Evolutionary conservation across 441 rosid species (phyloP).

Genomic region (Adansonia madagascariensis): DNA sequence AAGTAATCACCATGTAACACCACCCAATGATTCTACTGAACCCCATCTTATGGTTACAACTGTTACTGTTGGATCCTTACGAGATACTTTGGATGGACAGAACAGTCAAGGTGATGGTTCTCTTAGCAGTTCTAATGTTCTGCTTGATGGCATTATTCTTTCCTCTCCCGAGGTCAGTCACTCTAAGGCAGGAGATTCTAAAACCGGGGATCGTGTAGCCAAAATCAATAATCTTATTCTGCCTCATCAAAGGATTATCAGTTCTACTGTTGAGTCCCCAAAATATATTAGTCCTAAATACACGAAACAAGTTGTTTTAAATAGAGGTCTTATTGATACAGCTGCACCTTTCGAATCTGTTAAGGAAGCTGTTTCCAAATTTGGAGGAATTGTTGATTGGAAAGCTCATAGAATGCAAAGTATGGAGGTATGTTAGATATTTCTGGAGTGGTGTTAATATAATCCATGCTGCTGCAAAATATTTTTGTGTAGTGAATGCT

Average conservation of each 20-base stretch:
- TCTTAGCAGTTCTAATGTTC: neutral
- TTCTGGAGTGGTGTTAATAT: neutral
- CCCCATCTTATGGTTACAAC: neutral
- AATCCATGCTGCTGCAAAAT: slow-evolving; percentile 21
- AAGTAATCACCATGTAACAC: neutral
- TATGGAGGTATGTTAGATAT: slow-evolving; percentile 59
- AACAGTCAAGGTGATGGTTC: neutral
- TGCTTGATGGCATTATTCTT: neutral
- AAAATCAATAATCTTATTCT: neutral
- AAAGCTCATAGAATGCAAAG: slow-evolving; percentile 84
- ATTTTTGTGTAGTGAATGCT: neutral
- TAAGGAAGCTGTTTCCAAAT: slow-evolving; percentile 89
- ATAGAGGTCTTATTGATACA: slow-evolving; percentile 72
- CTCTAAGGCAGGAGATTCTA: neutral
- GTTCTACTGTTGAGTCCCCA: slow-evolving; percentile 33
- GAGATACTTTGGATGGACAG: neutral
- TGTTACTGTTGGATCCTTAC: neutral
- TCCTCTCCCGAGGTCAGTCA: slow-evolving; percentile 25
- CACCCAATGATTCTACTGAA: neutral
- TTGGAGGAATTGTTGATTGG: slow-evolving; percentile 98
- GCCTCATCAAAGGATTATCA: slow-evolving; percentile 21
- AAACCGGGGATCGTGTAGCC: neutral
- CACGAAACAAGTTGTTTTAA: neutral
- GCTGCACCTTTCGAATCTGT: slow-evolving; percentile 92
- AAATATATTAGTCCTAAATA: slow-evolving; percentile 29